Conservation (phyloP, 768 basidiomycete genomes). For the Gautieria morchelliformis region DNA sequence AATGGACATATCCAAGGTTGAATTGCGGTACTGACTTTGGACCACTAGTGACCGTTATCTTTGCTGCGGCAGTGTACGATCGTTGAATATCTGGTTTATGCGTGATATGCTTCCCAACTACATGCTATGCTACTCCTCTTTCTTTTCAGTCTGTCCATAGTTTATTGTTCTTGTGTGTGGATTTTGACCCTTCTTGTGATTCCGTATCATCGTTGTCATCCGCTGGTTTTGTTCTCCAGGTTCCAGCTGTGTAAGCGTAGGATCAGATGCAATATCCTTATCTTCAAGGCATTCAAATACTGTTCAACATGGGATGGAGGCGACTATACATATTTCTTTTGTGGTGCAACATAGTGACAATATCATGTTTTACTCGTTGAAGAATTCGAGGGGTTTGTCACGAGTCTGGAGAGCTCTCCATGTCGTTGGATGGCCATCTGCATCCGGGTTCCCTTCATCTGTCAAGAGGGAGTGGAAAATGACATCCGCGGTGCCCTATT, state of each 20-base stretch:
- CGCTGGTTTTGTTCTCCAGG: conserved; percentile 10
- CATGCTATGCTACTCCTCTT: neutral
- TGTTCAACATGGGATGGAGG: neutral
- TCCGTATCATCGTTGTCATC: conserved; percentile 7
- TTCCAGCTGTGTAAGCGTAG: conserved; percentile 13
- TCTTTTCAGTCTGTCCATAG: conserved; percentile 15
- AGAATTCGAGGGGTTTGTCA: conserved; percentile 55
- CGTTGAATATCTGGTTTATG: neutral
- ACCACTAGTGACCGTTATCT: neutral
- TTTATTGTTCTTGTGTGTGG: conserved; percentile 14
- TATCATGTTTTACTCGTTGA: conserved; percentile 44
- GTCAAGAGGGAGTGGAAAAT: conserved; percentile 65
- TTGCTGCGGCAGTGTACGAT: neutral
- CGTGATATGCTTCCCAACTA: neutral
- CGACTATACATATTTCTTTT: neutral
- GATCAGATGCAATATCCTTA: conserved; percentile 7
- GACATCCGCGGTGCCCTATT: conserved; percentile 55
- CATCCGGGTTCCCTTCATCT: conserved; percentile 41
- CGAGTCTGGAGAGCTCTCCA: conserved; percentile 58
- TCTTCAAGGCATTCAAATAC: neutral
- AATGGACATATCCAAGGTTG: neutral
- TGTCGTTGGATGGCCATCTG: conserved; percentile 38
- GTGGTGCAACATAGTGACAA: neutral
- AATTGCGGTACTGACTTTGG: neutral
- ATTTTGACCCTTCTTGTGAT: neutral